Percentiles rank a stretch among this genome's conserved stretches.
Evolutionary conservation across 2,329 filamentous ascomycete species (phyloP).

Genomic region (Ophiostoma sp.): DNA sequence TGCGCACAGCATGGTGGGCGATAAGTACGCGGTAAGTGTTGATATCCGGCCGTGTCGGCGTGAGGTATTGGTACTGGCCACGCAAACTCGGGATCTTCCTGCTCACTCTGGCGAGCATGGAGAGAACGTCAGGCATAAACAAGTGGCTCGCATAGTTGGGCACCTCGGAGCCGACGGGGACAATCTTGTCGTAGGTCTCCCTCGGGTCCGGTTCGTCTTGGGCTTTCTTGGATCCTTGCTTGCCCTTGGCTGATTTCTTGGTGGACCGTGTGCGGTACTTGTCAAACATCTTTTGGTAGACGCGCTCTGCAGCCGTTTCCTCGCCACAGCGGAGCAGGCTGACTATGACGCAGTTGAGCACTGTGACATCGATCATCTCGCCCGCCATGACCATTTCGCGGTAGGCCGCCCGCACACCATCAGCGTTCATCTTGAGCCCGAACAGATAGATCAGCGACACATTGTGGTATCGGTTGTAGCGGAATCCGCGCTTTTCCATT

Average conservation of each 20-base stretch:
- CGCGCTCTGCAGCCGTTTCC: slow-evolving; percentile 65
- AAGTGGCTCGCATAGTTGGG: slow-evolving; percentile 43
- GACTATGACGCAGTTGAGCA: slow-evolving; percentile 80
- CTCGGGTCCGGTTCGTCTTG: background rate
- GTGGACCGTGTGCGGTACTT: slow-evolving; percentile 37
- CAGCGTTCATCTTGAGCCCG: slow-evolving; percentile 67
- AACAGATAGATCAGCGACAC: slow-evolving; percentile 79
- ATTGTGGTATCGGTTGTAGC: slow-evolving; percentile 72
- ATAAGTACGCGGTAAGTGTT: slow-evolving; percentile 76
- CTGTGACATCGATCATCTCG: slow-evolving; percentile 80
- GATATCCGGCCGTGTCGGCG: slow-evolving; percentile 66
- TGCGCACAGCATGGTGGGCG: slow-evolving; percentile 61
- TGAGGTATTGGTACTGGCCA: slow-evolving; percentile 51
- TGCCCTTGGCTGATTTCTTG: background rate
- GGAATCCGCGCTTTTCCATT: slow-evolving; percentile 63
- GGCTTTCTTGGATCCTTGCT: background rate
- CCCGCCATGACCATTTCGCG: slow-evolving; percentile 75
- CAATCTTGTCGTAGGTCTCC: background rate
- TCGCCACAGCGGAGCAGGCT: slow-evolving; percentile 74
- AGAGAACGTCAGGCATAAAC: slow-evolving; percentile 50
- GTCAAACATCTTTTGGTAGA: slow-evolving; percentile 79
- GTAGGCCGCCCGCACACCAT: slow-evolving; percentile 71
- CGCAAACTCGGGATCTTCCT: slow-evolving; percentile 52
- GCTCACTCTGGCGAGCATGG: slow-evolving; percentile 52
- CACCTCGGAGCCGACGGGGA: slow-evolving; percentile 3